These are phyloP conservation scores for Psophocarpus tetragonolobus DNA, from an alignment of 306 rosid genomes.

Conservation along the genomic window DNA sequence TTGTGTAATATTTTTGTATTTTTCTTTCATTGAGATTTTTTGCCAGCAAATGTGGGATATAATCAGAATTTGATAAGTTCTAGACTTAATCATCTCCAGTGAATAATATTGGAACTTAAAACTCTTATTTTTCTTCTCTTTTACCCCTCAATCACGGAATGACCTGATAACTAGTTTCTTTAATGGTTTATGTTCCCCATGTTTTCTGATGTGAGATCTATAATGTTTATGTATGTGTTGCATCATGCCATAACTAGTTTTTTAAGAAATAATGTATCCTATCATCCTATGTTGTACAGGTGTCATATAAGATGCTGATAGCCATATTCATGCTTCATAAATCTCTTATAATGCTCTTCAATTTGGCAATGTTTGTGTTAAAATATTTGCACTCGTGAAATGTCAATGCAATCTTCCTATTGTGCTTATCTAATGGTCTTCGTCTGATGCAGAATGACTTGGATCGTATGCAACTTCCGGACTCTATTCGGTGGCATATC, in stretches of 20 bases:
- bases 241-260: not conserved
- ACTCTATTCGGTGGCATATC: conserved; percentile 75
- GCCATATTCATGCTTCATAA: not conserved
- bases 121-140: not conserved
- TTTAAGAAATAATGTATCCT: not conserved
- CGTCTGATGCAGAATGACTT: conserved; percentile 70
- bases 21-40: not conserved
- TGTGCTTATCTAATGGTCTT: conserved; percentile 15
- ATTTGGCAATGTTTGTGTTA: not conserved
- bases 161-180: not conserved
- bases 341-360: not conserved
- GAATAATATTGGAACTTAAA: not conserved
- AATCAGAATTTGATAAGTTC: not conserved
- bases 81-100: not conserved
- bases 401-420: not conserved
- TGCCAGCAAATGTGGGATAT: not conserved
- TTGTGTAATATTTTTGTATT: not conserved
- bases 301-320: not conserved
- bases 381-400: not conserved
- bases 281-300: not conserved
- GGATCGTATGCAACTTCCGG: conserved; percentile 85
- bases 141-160: not conserved
- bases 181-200: not conserved
- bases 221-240: not conserved
- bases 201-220: not conserved